These are phyloP conservation scores for Ananas comosus DNA, from an alignment of 176 grass and related monocot genomes.

Conservation along the genomic window DNA sequence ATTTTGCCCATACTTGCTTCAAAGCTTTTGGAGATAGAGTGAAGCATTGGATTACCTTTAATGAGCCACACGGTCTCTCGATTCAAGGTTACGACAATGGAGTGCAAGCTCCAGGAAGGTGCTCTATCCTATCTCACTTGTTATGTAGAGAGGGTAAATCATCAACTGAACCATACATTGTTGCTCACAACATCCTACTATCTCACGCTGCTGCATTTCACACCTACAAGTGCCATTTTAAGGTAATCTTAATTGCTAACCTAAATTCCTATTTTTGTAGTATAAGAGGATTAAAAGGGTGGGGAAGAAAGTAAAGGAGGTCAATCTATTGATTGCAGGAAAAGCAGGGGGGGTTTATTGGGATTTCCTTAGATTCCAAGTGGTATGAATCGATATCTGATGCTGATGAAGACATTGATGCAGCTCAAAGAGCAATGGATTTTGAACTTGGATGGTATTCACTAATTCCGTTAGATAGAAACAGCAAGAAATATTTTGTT, in stretches of 20 bases:
- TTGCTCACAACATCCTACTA: conserved; percentile 70
- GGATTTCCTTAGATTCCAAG: conserved; percentile 71
- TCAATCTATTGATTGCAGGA: conserved; percentile 30
- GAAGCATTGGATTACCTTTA: conserved; percentile 90
- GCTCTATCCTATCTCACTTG: conserved; percentile 71
- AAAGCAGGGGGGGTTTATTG: conserved; percentile 50
- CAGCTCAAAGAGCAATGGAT: conserved; percentile 72
- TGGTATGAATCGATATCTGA: conserved; percentile 84
- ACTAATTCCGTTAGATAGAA: conserved; percentile 3
- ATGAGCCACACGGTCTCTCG: conserved; percentile 65
- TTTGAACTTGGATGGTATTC: conserved; percentile 92
- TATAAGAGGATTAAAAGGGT: background rate
- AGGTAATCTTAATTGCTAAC: conserved; percentile 30
- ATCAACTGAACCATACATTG: conserved; percentile 81
- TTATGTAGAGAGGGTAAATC: conserved; percentile 74
- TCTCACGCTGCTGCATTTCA: conserved; percentile 68
- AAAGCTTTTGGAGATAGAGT: conserved; percentile 87
- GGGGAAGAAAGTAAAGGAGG: background rate
- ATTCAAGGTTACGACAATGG: conserved; percentile 86
- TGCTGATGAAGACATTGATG: conserved; percentile 54
- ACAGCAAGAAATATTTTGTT: background rate
- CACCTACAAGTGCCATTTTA: conserved; percentile 61
- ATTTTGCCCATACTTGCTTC: conserved; percentile 78
- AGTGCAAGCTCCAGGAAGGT: conserved; percentile 75
- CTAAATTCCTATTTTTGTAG: too few species aligned